These are phyloP conservation scores for Colletotrichum sp. DNA, from an alignment of 2,329 filamentous ascomycete species.

Conservation along the genomic window DNA sequence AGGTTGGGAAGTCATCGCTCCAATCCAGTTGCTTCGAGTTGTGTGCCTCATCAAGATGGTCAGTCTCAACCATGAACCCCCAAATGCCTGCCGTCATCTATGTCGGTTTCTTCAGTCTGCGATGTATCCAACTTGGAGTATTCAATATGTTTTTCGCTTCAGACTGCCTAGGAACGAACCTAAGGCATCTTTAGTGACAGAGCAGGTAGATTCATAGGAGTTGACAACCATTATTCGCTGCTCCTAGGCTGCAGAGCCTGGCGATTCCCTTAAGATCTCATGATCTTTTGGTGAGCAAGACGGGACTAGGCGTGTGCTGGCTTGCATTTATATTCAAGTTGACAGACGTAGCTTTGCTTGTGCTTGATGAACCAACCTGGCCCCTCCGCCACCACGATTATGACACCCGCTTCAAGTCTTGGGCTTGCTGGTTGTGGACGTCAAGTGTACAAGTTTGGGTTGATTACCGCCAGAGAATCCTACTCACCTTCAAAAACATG, in stretches of 20 bases:
- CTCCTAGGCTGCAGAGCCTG: not conserved
- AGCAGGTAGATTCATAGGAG: not conserved
- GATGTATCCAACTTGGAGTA: not conserved
- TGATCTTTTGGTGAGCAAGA: not conserved
- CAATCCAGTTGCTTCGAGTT: not conserved
- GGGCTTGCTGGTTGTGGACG: not conserved
- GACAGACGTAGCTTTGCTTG: not conserved
- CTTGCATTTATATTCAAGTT: not conserved
- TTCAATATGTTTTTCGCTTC: not conserved
- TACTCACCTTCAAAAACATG: not conserved
- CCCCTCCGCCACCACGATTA: not conserved
- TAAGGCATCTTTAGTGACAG: not conserved
- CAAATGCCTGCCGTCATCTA: not conserved
- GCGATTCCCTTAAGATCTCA: too few relatives aligned
- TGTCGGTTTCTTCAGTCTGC: not conserved
- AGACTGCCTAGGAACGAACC: not conserved
- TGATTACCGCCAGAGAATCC: not conserved
- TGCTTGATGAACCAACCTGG: not conserved
- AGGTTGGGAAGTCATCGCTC: not conserved
- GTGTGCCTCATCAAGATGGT: accelerated
- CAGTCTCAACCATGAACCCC: not conserved
- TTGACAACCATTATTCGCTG: not conserved
- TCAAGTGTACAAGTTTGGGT: too few relatives aligned
- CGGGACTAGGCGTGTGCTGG: not conserved
- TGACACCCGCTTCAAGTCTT: not conserved